Base-by-base conservation (phyloP, 2,329 filamentous ascomycete species). In the Claviceps citrina region DNA sequence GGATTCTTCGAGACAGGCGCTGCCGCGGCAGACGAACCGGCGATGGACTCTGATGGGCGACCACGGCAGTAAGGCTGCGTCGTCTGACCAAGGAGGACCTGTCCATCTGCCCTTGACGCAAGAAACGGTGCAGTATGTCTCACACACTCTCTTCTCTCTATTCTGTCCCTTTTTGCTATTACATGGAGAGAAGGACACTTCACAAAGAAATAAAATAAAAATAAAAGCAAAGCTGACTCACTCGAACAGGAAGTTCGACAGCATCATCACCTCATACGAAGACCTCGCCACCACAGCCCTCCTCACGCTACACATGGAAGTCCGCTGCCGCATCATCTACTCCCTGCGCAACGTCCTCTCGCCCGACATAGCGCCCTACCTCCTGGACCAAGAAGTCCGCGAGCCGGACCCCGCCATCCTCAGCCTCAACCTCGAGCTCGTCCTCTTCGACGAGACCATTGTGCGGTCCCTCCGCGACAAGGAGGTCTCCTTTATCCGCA, bases 81-180 rank as follows among this genome's bases (percentile, higher is more conserved):
- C 76, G 12, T 27, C 34, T 39, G 80, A 82, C 39, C 69, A 73
- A 42, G 69, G 68, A 42, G 69, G 68, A 2, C 73, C 79, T 5
- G 77, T 93, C 20, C 86, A 89, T 59, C 70, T 98, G 22, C 91
- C 91, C 0, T 77, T 98, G 59, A 93, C 87, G 42, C 69, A 76
- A 46, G 84, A 94, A 50, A 89, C 84, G 13, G 86, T 84, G 10
- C 70, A 75, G 76, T 84, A 76, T 64, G 77, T 68, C 3, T 18
- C n/a, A 2, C 28, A 7, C 8, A 4, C 2, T 12, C 15, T 12
- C 15, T 9, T 24, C 22, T 24, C 22, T 24, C 22, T 24, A 24
- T 10, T 10, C 30, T 31, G 2, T 18, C 15, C 5, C 30, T 9
- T 10, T 18, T 3, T 10, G 3, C 9, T 6, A 2, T 2, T 31